These are phyloP conservation scores for Aeschynomene evenia DNA, from an alignment of 306 rosid species.

Conservation along the genomic window DNA sequence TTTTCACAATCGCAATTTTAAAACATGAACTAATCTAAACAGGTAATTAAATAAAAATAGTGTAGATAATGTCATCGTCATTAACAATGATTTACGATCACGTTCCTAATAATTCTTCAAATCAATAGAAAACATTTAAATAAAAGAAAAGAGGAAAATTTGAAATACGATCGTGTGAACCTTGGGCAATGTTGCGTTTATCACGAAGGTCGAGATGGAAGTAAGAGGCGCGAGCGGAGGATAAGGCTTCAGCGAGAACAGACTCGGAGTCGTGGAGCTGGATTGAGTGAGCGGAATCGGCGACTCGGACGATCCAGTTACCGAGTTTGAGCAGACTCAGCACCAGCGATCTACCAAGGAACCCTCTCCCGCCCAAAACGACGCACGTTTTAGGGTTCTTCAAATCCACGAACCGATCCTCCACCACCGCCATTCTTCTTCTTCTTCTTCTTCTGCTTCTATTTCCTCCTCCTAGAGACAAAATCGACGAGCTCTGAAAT, in stretches of 20 bases:
- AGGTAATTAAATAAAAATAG: background rate
- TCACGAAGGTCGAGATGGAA: constrained; percentile 59
- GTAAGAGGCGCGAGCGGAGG: constrained; percentile 72
- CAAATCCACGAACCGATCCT: constrained; percentile 56
- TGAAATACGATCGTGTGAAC: constrained; percentile 10
- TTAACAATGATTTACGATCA: background rate
- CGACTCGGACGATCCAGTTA: constrained; percentile 77
- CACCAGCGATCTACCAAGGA: constrained; percentile 73
- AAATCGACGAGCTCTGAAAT: background rate
- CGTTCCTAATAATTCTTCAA: background rate
- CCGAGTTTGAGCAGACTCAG: constrained; percentile 55
- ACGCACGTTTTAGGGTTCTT: constrained; percentile 69
- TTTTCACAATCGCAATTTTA: background rate
- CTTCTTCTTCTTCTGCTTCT: background rate
- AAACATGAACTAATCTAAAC: background rate
- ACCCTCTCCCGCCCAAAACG: constrained; percentile 75
- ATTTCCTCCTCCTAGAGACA: too few species aligned
- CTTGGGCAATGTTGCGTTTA: constrained; percentile 48
- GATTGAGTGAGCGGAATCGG: constrained; percentile 65
- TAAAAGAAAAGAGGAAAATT: background rate
- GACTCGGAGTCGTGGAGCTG: constrained; percentile 56
- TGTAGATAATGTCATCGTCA: background rate
- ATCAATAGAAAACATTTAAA: background rate
- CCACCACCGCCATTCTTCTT: constrained; percentile 48
- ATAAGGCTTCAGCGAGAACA: constrained; percentile 51